These are phyloP conservation scores for Colletotrichum gigasporum DNA, from an alignment of 2,329 filamentous ascomycete genomes.

Conservation along the genomic window DNA sequence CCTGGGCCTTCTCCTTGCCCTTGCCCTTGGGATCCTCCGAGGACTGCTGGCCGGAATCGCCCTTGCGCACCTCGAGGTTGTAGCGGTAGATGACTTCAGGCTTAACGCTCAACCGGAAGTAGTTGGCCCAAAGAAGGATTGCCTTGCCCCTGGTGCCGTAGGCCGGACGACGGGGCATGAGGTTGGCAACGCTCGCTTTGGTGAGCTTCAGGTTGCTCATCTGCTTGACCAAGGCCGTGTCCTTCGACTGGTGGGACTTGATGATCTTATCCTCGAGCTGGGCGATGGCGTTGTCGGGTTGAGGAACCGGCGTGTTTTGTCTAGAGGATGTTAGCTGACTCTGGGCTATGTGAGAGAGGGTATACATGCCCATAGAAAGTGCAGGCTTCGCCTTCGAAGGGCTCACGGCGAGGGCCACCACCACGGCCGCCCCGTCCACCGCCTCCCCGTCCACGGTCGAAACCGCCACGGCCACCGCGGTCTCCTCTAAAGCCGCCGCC, in stretches of 20 bases:
- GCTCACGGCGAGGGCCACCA: slow-evolving; percentile 25
- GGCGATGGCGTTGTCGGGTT: slow-evolving; percentile 39
- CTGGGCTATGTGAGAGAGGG: slow-evolving; percentile 4
- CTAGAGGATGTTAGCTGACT: slow-evolving; percentile 5
- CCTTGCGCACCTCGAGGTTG: slow-evolving; percentile 47
- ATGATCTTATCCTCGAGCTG: slow-evolving; percentile 54
- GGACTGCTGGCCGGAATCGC: no score
- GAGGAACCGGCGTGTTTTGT: slow-evolving; percentile 24
- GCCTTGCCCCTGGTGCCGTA: slow-evolving; percentile 55
- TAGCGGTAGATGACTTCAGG: slow-evolving; percentile 54
- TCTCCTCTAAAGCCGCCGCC: slow-evolving; percentile 3
- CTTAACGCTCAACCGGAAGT: slow-evolving; percentile 55
- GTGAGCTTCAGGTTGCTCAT: slow-evolving; percentile 47
- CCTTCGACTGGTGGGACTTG: slow-evolving; percentile 37
- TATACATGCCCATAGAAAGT: slow-evolving; percentile 26
- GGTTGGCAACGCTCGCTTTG: slow-evolving; percentile 21
- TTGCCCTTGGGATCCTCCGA: slow-evolving; percentile 33
- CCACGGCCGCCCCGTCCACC: slow-evolving; percentile 32
- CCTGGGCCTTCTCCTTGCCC: slow-evolving; percentile 7
- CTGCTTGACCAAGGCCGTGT: slow-evolving; percentile 42
- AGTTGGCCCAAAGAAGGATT: slow-evolving; percentile 64
- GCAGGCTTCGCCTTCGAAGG: slow-evolving; percentile 31
- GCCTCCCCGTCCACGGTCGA: slow-evolving; percentile 31
- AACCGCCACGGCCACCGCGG: slow-evolving; percentile 16
- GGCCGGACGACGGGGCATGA: slow-evolving; percentile 56